These are phyloP conservation scores for Russula olivacea DNA, from an alignment of 768 basidiomycete species.

Conservation along the genomic window DNA sequence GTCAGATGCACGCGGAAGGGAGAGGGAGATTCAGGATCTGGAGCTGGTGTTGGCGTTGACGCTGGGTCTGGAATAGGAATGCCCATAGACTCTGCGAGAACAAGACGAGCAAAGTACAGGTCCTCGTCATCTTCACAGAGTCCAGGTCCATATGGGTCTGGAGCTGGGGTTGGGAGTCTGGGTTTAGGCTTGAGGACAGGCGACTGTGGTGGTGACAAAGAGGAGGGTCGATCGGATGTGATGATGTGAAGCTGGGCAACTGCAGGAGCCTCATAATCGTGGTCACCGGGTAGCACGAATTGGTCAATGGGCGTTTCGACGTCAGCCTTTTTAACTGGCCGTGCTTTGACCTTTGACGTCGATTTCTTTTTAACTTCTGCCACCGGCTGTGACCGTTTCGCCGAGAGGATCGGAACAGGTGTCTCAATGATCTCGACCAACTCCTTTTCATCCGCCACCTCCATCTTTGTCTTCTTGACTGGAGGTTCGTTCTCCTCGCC, in stretches of 20 bases:
- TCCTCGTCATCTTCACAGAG: conserved; percentile 87
- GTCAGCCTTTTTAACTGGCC: conserved; percentile 28
- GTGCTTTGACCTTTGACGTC: conserved; percentile 40
- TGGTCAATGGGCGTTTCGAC: conserved; percentile 36
- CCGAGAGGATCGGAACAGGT: conserved; percentile 13
- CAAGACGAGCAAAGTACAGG: conserved; percentile 68
- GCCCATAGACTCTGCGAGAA: conserved; percentile 38
- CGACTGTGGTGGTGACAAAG: conserved; percentile 48
- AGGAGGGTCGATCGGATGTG: conserved; percentile 39
- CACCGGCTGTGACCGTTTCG: conserved; percentile 13
- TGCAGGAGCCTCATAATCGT: conserved; percentile 45
- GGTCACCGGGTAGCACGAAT: conserved; percentile 46
- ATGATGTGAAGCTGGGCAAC: conserved; percentile 48
- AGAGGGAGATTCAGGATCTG: conserved; percentile 39
- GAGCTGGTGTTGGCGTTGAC: conserved; percentile 28
- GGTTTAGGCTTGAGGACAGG: conserved; percentile 36
- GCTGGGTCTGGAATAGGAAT: conserved; percentile 28
- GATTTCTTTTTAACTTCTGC: conserved; percentile 33
- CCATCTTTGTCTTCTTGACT: conserved; percentile 38
- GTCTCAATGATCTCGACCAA: conserved; percentile 22
- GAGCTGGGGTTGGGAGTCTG: conserved; percentile 42
- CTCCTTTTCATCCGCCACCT: conserved; percentile 17
- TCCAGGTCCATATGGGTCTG: conserved; percentile 49
- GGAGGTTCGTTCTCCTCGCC: conserved; percentile 37
- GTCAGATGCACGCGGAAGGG: conserved; percentile 72